A percentile compares a stretch with the other conserved stretches of the same genome.
Evolutionary conservation across 108 stramenopile genomes (phyloP).

Genomic region (Mediolabrus comicus): DNA sequence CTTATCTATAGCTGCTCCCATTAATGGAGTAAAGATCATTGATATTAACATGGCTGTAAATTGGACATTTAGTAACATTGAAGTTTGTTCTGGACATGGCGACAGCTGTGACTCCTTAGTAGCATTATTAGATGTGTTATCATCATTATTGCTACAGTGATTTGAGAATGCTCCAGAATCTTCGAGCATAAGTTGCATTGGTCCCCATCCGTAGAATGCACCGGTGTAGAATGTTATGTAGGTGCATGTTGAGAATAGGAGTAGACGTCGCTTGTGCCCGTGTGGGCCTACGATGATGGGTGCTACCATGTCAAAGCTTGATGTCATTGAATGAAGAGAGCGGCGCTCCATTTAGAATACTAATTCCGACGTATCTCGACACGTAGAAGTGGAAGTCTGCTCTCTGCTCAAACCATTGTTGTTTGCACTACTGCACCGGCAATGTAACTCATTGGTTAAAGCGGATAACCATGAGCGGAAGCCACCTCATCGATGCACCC

Average conservation of each 20-base stretch:
- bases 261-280: neutral
- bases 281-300: neutral
- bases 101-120: too few relatives aligned
- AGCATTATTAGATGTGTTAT: too few relatives aligned
- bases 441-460: too few relatives aligned
- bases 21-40: slow-evolving; percentile 17
- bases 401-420: too few relatives aligned
- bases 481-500: too few relatives aligned
- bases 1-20: slow-evolving; percentile 26
- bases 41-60: slow-evolving; percentile 14
- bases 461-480: too few relatives aligned
- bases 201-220: slow-evolving; percentile 54
- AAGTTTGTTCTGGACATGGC: slow-evolving; percentile 40
- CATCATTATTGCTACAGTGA: slow-evolving; percentile 3
- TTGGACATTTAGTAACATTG: slow-evolving; percentile 30
- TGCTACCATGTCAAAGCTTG: neutral
- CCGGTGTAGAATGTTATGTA: slow-evolving; percentile 34
- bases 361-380: too few relatives aligned
- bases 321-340: too few relatives aligned
- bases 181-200: slow-evolving; percentile 52
- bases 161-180: slow-evolving; percentile 27
- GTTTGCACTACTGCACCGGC: too few relatives aligned
- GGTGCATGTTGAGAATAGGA: slow-evolving; percentile 6
- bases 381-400: too few relatives aligned
- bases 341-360: too few relatives aligned